Evolutionary conservation across 257 asterid genomes (phyloP), one percentile per base, ranked within the genome.

Genomic region (Nicotiana benthamiana): DNA sequence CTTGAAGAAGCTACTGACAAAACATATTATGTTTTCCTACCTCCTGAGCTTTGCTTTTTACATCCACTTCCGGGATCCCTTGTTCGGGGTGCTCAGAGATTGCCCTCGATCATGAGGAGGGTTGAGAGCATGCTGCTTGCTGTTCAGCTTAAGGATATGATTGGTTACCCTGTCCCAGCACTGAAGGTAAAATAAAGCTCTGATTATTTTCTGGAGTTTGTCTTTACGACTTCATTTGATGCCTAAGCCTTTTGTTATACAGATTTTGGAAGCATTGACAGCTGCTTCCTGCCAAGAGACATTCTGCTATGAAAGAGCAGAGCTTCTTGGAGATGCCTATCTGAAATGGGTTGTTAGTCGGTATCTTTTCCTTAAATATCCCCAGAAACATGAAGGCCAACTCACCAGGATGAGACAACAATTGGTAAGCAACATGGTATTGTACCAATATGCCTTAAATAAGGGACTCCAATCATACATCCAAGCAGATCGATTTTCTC

Each of bases 251-350:
- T 46, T 74, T 74, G 4, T 26, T 48, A 82, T 84, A 66, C 95
- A 93, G 99, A 89, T 94, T 80, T 86, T 94, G 88, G 98, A 94
- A 92, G 98, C 99, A 43, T 88, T 96, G 83, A 94, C 97, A 10
- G 99, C 97, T 81, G 98, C 97, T 32, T 94, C 97, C 60, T 96
- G 99, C 89, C 99, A 94, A 83, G 99, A 96, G 89, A 92, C 97
- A 63, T 96, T 92, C 88, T 96, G 98, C 84, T 94, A 94, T 79
- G 98, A 93, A 83, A 89, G 98, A 85, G 99, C 97, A 10, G 98
- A 96, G 87, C 97, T 94, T 86, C 87, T 96, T 75, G 98, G 99
- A 70, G 99, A 94, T 89, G 97, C 99, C 81, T 96, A 96, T 86
- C 88, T 96, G 52, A 94, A 96, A 86, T 95, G 99, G 99, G 98